phyloP scores from a whole-genome alignment of 345 rosid species.

The Laguncularia racemosa region DNA sequence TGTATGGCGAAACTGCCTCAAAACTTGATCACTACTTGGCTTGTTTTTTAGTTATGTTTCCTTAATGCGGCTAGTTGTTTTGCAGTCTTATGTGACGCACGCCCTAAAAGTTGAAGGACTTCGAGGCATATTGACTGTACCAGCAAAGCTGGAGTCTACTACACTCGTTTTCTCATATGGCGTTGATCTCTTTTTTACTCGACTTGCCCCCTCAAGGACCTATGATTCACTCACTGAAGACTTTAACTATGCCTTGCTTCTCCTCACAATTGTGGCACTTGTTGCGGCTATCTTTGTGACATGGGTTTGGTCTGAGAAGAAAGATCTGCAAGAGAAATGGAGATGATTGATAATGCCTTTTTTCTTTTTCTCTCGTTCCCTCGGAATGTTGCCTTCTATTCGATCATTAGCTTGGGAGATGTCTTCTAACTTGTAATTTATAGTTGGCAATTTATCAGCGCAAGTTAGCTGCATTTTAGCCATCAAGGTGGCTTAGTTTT shows the following conservation, averaged over 20 bases:
- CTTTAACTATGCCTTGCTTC: slow-evolving; percentile 86
- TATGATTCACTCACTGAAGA: slow-evolving; percentile 96
- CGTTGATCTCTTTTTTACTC: slow-evolving; percentile 83
- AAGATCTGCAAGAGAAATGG: slow-evolving; percentile 85
- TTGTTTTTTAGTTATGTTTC: background rate
- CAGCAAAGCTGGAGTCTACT: slow-evolving; percentile 96
- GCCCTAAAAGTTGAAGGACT: slow-evolving; percentile 83
- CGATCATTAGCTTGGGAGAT: slow-evolving; percentile 13
- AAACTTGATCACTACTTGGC: background rate
- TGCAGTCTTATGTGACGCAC: slow-evolving; percentile 82
- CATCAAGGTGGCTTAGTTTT: too few species aligned
- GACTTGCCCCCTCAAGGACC: slow-evolving; percentile 90
- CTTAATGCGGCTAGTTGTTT: slow-evolving; percentile 4
- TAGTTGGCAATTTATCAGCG: background rate
- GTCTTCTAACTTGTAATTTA: slow-evolving; percentile 15
- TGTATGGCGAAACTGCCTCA: too few species aligned
- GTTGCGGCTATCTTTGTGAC: slow-evolving; percentile 80
- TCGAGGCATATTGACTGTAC: slow-evolving; percentile 66
- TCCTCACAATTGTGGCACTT: slow-evolving; percentile 77
- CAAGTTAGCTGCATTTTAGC: background rate
- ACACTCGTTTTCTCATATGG: slow-evolving; percentile 87
- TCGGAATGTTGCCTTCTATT: background rate
- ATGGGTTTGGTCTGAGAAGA: slow-evolving; percentile 81
- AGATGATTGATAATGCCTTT: slow-evolving; percentile 37
- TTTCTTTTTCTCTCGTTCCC: background rate